phyloP scores from a whole-genome alignment of 768 basidiomycete genomes.

The Dacryopinax primogenitus region DNA sequence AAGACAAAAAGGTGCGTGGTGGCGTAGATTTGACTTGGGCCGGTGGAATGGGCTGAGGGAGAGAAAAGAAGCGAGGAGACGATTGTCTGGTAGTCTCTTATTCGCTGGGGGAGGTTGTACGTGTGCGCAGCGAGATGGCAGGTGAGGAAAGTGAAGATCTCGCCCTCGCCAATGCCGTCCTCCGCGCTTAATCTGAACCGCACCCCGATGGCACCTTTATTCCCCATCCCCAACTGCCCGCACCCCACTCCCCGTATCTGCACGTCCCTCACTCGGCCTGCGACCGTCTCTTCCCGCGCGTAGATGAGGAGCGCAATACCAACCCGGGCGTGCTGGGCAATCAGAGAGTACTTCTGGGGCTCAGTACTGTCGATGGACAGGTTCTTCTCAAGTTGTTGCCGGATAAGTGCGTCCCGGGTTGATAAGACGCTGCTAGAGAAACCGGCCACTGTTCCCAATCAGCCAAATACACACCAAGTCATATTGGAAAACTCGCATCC shows the following conservation, averaged over 20 bases:
- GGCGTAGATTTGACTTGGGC: constrained; percentile 49
- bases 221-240: constrained; percentile 65
- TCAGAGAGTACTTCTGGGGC: constrained; percentile 61
- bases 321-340: constrained; percentile 69
- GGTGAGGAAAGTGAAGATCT: constrained; percentile 80
- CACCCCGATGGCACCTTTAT: constrained; percentile 88
- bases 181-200: constrained; percentile 57
- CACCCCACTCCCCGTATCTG: constrained; percentile 64
- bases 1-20: constrained; percentile 87
- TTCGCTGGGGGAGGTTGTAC: constrained; percentile 46
- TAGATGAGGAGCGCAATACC: constrained; percentile 83
- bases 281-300: constrained; percentile 46
- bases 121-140: constrained; percentile 84
- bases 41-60: constrained; percentile 33
- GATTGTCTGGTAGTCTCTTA: constrained; percentile 71
- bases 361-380: constrained; percentile 25
- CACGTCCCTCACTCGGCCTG: constrained; percentile 46
- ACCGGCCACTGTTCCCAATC: constrained; percentile 49
- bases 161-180: constrained; percentile 35
- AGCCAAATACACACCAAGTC: not conserved
- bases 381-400: constrained; percentile 57
- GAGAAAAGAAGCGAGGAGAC: constrained; percentile 69
- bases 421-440: constrained; percentile 57
- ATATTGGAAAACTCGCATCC: constrained; percentile 45
- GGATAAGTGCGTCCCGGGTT: constrained; percentile 56